phyloP scores from a whole-genome alignment of 2,329 filamentous ascomycete species.

The Cryphonectria japonica region DNA sequence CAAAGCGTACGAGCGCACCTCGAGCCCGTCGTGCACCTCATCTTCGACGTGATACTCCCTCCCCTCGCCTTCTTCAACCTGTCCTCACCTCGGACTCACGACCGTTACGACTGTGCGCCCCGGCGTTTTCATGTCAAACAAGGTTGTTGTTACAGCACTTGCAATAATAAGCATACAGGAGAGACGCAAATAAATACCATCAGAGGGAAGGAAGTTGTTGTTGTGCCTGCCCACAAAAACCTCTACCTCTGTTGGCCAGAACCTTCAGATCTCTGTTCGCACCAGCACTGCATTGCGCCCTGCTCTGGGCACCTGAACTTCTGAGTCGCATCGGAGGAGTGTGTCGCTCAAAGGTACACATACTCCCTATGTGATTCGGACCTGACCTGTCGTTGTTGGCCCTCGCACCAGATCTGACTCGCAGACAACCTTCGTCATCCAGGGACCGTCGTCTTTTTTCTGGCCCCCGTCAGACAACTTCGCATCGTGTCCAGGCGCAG shows the following conservation, averaged over 20 bases:
- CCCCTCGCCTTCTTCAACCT: neutral
- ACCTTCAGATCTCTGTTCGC: neutral
- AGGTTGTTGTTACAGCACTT: conserved; percentile 15
- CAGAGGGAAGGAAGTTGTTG: conserved; percentile 6
- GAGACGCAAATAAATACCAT: conserved; percentile 7
- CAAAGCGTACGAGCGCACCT: neutral
- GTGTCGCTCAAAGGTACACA: neutral
- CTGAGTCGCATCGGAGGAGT: conserved; percentile 14
- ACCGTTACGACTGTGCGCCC: neutral
- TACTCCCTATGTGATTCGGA: neutral
- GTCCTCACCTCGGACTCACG: conserved; percentile 2
- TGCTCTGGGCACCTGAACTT: conserved; percentile 5
- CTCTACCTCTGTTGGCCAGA: conserved; percentile 16
- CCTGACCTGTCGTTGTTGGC: neutral
- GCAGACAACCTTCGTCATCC: neutral
- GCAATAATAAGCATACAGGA: conserved; percentile 13
- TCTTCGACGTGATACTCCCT: too few relatives aligned
- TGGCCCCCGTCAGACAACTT: neutral
- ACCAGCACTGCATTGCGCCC: conserved; percentile 3
- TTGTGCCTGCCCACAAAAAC: conserved; percentile 18
- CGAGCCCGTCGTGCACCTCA: neutral
- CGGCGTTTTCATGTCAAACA: conserved; percentile 1
- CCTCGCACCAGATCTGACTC: neutral
- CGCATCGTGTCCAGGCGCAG: neutral
- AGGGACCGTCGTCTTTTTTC: conserved; percentile 3